phyloP scores from a whole-genome alignment of 371 early-diverging fungal genomes.

The Mucor saturninus region DNA sequence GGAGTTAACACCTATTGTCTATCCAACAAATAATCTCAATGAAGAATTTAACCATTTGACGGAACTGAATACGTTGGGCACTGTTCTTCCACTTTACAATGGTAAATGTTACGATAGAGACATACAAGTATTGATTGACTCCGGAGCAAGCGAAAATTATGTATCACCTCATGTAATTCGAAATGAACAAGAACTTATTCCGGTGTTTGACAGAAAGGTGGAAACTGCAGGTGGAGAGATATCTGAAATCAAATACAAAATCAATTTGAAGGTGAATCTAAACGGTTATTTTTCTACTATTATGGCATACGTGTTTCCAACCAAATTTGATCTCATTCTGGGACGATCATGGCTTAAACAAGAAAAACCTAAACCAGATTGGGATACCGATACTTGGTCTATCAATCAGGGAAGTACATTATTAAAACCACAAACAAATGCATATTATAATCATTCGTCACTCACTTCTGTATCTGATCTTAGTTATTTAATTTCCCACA shows the following conservation, averaged over 20 bases:
- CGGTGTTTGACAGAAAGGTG: slow-evolving; percentile 5
- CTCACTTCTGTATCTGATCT: not conserved
- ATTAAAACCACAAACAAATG: not conserved
- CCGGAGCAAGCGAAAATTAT: slow-evolving; percentile 11
- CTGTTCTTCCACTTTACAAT: not conserved
- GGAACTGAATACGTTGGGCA: not conserved
- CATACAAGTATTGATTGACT: too few species aligned
- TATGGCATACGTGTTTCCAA: slow-evolving; percentile 5
- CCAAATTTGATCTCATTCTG: slow-evolving; percentile 13
- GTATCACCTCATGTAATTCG: not conserved
- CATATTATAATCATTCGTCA: not conserved
- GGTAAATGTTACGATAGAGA: not conserved
- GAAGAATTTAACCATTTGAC: not conserved
- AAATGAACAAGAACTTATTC: not conserved
- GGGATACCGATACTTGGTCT: not conserved
- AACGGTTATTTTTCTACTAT: not conserved
- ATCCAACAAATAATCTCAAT: not conserved
- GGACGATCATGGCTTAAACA: slow-evolving; percentile 12
- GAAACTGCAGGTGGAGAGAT: slow-evolving; percentile 13
- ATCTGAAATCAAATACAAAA: slow-evolving; percentile 9
- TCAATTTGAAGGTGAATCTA: not conserved
- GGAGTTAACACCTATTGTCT: too few species aligned
- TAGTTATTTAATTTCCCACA: slow-evolving; percentile 11
- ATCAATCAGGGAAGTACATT: slow-evolving; percentile 6
- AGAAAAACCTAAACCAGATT: slow-evolving; percentile 6